Evolutionary conservation across 2,329 filamentous ascomycete species (phyloP), one percentile per base, ranked within the genome.

Genomic region (Clarireedia paspali): DNA sequence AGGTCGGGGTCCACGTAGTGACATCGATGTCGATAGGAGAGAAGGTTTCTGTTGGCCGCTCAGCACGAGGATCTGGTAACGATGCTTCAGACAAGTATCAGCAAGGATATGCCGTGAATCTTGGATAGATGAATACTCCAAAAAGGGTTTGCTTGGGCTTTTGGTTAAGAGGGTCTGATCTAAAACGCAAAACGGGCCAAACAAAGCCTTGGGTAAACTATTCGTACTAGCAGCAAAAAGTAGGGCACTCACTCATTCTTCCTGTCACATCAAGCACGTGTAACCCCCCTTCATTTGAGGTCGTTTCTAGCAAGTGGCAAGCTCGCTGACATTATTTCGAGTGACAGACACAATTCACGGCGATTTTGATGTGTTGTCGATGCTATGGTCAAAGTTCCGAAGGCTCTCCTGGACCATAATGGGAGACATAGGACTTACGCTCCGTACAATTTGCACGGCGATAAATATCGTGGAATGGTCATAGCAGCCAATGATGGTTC

Each of bases 1-100:
- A 59, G 10, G 66, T 65, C 36, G 63, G 60, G 60, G 65, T 63
- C 63, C 62, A 64, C 56, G 54, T 15, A 34, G 47, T 52, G 23
- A 62, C 56, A 44, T 67, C 66, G 55, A 65, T 58, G 44, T 65
- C 63, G 55, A 65, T 61, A 39, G 64, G 64, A 27, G 61, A 60
- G 52, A 62, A 60, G 50, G 48, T 60, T 57, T 50, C 59, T 48
- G 60, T 60, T 57, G 62, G 57, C 56, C 65, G 59, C 55, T 67
- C 66, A 57, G 59, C 59, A 56, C 61, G 56, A 56, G 57, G 61
- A 48, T 63, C 62, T 58, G 59, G 59, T 58, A 59, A 59, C 59
- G 60, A 61, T 61, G 59, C 63, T 64, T 65, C 38, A 53, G 56
- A 53, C 57, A 55, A 51, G 55, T 49, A 56, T 66, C 59, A 66